Conservation (phyloP, 2,329 filamentous ascomycete genomes). For the Trichoderma oligosporum region DNA sequence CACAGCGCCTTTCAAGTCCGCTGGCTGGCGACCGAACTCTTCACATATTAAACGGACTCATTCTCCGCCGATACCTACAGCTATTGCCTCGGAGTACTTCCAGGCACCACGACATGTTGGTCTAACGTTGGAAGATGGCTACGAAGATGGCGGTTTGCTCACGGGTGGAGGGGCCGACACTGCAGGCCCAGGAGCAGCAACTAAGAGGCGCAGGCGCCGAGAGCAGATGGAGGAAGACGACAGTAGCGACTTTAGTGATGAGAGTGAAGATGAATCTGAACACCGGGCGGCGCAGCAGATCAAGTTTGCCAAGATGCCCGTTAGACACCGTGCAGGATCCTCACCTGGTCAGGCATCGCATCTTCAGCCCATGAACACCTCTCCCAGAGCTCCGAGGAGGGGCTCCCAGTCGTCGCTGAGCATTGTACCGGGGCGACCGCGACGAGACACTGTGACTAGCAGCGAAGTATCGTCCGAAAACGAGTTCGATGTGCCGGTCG, state of each 20-base stretch:
- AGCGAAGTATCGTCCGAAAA: slow-evolving; percentile 82
- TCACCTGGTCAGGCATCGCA: slow-evolving; percentile 74
- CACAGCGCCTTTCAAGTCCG: slow-evolving; percentile 75
- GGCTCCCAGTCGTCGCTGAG: slow-evolving; percentile 71
- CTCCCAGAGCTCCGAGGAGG: slow-evolving; percentile 51
- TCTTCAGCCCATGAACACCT: slow-evolving; percentile 48
- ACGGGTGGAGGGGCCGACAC: slow-evolving; percentile 65
- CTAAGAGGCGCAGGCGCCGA: slow-evolving; percentile 61
- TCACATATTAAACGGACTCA: slow-evolving; percentile 77
- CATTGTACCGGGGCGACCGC: slow-evolving; percentile 64
- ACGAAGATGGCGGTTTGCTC: slow-evolving; percentile 69
- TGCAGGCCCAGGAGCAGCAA: slow-evolving; percentile 62
- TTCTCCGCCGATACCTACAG: slow-evolving; percentile 80
- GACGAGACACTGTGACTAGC: slow-evolving; percentile 74
- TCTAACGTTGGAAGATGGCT: slow-evolving; percentile 64
- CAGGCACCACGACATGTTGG: slow-evolving; percentile 63
- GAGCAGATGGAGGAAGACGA: slow-evolving; percentile 82
- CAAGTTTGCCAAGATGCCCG: slow-evolving; percentile 93
- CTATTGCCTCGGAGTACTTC: slow-evolving; percentile 79
- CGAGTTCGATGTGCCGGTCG: slow-evolving; percentile 65
- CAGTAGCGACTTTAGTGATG: slow-evolving; percentile 79
- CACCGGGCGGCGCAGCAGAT: slow-evolving; percentile 81
- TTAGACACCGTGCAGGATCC: slow-evolving; percentile 79
- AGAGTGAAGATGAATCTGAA: slow-evolving; percentile 75
- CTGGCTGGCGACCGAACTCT: slow-evolving; percentile 72